Conservation (phyloP, 208 protist genomes). For the Crithidia fasciculata region DNA sequence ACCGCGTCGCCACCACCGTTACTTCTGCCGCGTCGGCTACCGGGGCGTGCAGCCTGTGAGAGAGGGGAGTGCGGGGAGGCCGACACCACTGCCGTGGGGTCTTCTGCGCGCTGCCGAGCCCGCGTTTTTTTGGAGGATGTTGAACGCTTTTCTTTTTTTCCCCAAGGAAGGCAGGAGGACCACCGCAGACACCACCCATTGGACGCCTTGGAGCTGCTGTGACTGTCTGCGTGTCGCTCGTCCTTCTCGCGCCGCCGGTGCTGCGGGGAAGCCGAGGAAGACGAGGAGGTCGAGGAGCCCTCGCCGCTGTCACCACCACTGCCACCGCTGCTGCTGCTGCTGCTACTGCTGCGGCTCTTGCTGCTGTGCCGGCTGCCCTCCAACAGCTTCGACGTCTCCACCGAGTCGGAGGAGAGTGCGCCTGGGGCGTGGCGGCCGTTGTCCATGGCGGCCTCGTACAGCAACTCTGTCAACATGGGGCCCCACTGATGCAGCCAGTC, state of each 20-base stretch:
- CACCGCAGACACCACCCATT: no score
- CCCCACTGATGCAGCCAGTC: conserved; percentile 37
- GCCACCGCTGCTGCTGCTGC: conserved; percentile 1
- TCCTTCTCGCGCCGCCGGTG: not conserved
- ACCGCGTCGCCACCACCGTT: no score
- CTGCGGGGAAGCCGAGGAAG: not conserved
- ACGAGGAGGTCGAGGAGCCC: not conserved
- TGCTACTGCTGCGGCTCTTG: not conserved
- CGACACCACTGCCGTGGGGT: no score
- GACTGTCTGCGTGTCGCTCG: no score
- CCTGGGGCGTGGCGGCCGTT: not conserved
- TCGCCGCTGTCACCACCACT: not conserved
- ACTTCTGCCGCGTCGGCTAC: no score
- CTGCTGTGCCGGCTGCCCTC: not conserved
- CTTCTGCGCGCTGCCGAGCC: no score
- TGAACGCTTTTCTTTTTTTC: no score
- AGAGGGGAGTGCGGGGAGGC: no score
- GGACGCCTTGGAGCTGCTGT: no score
- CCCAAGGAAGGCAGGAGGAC: no score
- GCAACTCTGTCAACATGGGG: conserved; percentile 29
- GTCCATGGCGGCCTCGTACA: conserved; percentile 30
- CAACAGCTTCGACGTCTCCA: not conserved
- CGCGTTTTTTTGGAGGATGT: no score
- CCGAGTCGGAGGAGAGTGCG: not conserved
- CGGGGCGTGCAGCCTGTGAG: no score